Evolutionary conservation across 768 basidiomycete species (phyloP).

Genomic region (Hirschioporus abietinus): DNA sequence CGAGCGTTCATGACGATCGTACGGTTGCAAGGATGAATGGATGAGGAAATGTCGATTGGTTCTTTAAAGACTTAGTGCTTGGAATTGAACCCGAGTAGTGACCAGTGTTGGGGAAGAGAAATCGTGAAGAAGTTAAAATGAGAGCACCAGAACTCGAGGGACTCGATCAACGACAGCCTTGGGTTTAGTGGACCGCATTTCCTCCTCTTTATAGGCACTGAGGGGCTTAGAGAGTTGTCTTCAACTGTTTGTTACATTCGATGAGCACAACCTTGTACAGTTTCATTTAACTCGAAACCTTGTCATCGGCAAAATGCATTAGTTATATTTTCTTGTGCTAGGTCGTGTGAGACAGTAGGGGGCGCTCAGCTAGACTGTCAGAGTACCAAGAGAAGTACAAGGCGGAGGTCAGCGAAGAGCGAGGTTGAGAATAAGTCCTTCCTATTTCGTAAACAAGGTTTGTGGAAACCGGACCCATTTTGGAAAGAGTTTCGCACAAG

Average conservation of each 20-base stretch:
- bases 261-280: neutral
- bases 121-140: neutral
- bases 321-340: slow-evolving; percentile 89
- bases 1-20: neutral
- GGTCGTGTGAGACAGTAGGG: slow-evolving; percentile 40
- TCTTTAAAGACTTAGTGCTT: neutral
- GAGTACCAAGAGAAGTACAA: neutral
- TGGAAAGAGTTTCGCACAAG: too few species aligned
- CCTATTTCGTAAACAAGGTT: neutral
- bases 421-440: too few species aligned
- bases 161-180: neutral
- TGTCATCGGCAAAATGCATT: slow-evolving; percentile 83
- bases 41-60: neutral
- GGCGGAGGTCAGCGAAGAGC: neutral
- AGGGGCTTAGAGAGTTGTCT: neutral
- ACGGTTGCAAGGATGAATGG: neutral
- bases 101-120: neutral
- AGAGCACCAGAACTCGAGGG: neutral
- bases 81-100: neutral
- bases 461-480: slow-evolving; percentile 4
- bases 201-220: neutral
- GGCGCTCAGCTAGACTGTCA: neutral
- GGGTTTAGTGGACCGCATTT: neutral
- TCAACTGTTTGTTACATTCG: neutral
- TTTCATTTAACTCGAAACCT: slow-evolving; percentile 49